Evolutionary conservation across 2,329 filamentous ascomycete species (phyloP), one percentile per base, ranked within the genome.

Genomic region (Cladophialophora bantiana): DNA sequence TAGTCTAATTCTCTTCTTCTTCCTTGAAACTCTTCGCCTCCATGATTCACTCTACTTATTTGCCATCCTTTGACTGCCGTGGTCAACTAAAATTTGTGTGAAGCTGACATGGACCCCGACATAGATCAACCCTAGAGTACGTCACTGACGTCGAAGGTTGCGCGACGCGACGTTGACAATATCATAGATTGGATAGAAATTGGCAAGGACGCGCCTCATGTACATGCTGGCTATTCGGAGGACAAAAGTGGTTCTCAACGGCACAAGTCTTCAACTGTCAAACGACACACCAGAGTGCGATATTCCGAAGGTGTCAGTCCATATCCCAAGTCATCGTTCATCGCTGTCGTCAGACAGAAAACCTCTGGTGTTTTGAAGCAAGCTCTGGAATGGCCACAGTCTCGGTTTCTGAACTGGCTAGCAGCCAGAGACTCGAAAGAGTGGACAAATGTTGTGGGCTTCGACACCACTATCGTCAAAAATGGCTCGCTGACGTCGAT

Each of bases 311-410:
- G 35, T 31, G 55, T 55, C 12, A 34, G 26, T 52, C 55, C 57
- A 42, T 65, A 55, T 50, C 57, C 57, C 2, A 26, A 50, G 32
- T 38, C 63, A 31, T 61, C 63, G 57, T 18, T 45, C 45, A 9
- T 61, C 26, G 55, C 62, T 34, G 50, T 45, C 1, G 52, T 64
- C 62, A 40, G 58, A 53, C 58, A 56, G 36, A 42, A 59, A 61
- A 26, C 57, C 9, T 65, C 63, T 32, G 34, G 20, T 7, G 35
- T 32, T n/a, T 48, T 64, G 15, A 45, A 59, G 32, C 34, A 64
- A 18, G 48, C 56, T 50, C 57, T 65, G 31, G 18, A 40, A 42
- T 60, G 35, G 63, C 63, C 48, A 6, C 48, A 57, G 15, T 40
- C 9, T 4, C 15, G 18, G 1, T 12, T 53, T 10, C 5, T 18